Percentiles rank a stretch among this genome's conserved stretches.
These are phyloP conservation scores for Sporisorium scitamineum DNA, from an alignment of 1,284 basidiomycete genomes.

Conservation along the genomic window DNA sequence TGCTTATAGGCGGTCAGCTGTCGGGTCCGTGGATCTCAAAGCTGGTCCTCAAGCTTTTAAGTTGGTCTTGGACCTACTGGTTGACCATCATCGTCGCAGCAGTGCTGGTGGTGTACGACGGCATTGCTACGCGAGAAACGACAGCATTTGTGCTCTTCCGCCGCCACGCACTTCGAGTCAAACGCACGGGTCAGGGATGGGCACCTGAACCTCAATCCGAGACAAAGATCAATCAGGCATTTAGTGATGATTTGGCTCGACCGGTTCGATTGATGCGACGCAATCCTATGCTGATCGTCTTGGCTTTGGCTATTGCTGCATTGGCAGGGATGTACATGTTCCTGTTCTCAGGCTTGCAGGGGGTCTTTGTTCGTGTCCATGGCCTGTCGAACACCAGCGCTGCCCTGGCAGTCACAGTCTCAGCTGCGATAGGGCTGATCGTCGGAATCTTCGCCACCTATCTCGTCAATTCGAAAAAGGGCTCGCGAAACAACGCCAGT, in stretches of 20 bases:
- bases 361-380: constrained; percentile 24
- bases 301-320: constrained; percentile 13
- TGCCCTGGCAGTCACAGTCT: constrained; percentile 23
- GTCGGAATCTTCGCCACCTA: constrained; percentile 17
- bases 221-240: constrained; percentile 14
- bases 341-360: constrained; percentile 30
- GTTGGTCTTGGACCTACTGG: constrained; percentile 58
- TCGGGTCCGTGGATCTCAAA: constrained; percentile 54
- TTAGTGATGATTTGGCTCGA: constrained; percentile 21
- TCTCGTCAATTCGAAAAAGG: constrained; percentile 22
- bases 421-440: constrained; percentile 22
- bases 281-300: constrained; percentile 29
- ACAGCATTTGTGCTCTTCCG: constrained; percentile 41
- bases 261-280: constrained; percentile 33
- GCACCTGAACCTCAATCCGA: constrained; percentile 47
- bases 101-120: constrained; percentile 37
- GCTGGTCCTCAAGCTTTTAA: constrained; percentile 22
- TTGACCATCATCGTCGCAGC: constrained; percentile 37
- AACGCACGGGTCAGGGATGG: constrained; percentile 31
- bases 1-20: constrained; percentile 28
- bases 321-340: constrained; percentile 40
- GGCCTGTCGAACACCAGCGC: constrained; percentile 16
- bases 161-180: constrained; percentile 25
- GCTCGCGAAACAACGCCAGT: neutral
- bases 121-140: constrained; percentile 32